phyloP scores from a whole-genome alignment of 2,329 filamentous ascomycete species.

The Conoideocrella luteorostrata region DNA sequence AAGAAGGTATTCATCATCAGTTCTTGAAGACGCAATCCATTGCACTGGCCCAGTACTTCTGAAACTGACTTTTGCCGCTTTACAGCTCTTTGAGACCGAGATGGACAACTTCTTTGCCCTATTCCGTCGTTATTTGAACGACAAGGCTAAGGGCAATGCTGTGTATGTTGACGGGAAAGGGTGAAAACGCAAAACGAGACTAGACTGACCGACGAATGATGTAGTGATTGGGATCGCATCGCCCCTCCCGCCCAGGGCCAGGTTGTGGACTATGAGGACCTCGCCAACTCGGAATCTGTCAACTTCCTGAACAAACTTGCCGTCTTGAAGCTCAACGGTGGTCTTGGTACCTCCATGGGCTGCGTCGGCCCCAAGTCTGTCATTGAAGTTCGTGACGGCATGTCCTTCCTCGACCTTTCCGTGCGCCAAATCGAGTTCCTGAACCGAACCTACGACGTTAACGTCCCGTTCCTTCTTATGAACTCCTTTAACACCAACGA shows the following conservation, averaged over 20 bases:
- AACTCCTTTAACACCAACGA: constrained; percentile 99
- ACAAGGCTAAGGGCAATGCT: constrained; percentile 96
- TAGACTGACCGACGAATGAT: constrained; percentile 1
- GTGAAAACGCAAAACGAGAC: not conserved
- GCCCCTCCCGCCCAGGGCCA: constrained; percentile 86
- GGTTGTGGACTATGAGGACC: constrained; percentile 89
- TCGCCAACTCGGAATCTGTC: constrained; percentile 84
- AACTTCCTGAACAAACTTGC: constrained; percentile 96
- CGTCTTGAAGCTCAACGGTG: constrained; percentile 98
- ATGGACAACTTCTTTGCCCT: constrained; percentile 99
- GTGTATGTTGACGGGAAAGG: constrained; percentile 46
- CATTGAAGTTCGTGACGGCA: constrained; percentile 98
- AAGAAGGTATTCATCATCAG: constrained; percentile 62
- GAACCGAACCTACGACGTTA: constrained; percentile 95
- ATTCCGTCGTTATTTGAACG: constrained; percentile 96
- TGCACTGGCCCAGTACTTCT: not conserved
- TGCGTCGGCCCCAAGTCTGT: constrained; percentile 99
- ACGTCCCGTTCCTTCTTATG: constrained; percentile 98
- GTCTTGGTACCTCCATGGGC: constrained; percentile 98
- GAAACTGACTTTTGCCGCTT: constrained; percentile 4
- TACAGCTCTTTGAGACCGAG: constrained; percentile 88
- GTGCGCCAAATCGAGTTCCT: constrained; percentile 99
- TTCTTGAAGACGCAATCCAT: not conserved
- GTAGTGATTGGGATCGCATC: constrained; percentile 92
- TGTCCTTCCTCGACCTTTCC: constrained; percentile 98